These are phyloP conservation scores for Oryza glaberrima DNA, from an alignment of 176 grass and related monocot genomes.

Conservation along the genomic window DNA sequence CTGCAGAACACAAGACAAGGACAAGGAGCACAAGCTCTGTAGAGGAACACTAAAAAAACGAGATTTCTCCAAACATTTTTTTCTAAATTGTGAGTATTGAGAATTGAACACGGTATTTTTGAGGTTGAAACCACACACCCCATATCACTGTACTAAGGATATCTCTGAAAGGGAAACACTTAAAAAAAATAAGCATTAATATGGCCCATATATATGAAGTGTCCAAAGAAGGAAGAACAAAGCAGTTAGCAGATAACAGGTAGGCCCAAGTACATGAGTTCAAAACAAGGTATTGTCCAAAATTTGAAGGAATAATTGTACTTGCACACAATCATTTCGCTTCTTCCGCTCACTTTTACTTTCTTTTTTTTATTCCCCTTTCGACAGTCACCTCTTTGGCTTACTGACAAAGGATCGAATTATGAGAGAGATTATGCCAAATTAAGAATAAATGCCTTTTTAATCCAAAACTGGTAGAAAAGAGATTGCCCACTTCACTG, in stretches of 20 bases:
- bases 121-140: too few species aligned
- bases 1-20: background rate
- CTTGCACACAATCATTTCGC: conserved; percentile 24
- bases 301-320: conserved; percentile 17
- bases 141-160: too few species aligned
- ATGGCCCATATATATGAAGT: background rate
- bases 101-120: too few species aligned
- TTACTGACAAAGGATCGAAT: background rate
- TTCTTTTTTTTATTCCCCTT: background rate
- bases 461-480: background rate
- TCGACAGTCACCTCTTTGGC: background rate
- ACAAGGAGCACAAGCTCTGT: background rate
- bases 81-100: too few species aligned
- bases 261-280: conserved; percentile 17
- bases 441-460: background rate
- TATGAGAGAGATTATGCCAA: conserved; percentile 13
- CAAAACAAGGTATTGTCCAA: background rate
- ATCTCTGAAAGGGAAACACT: background rate
- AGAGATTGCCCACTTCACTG: background rate
- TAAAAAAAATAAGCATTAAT: background rate
- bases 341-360: background rate
- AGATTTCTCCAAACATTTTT: too few species aligned
- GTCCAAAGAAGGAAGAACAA: background rate
- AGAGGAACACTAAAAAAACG: too few species aligned
- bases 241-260: background rate